Evolutionary conservation across 371 early-diverging fungal genomes (phyloP).

Genomic region (Encephalitozoon intestinalis): DNA sequence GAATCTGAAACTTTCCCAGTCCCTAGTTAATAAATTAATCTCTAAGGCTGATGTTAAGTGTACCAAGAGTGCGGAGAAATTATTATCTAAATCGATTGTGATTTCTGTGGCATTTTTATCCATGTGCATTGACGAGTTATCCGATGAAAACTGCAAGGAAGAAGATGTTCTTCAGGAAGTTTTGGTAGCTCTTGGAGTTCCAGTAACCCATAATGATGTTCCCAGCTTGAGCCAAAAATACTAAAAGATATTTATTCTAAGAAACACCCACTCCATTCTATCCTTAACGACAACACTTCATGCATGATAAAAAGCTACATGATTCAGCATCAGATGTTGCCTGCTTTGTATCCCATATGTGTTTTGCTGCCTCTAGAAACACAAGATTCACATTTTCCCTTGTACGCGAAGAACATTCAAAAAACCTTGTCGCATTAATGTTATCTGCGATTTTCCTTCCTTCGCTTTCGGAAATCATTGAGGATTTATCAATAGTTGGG

Average conservation of each 20-base stretch:
- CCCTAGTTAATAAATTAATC: background rate
- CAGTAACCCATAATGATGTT: too few relatives aligned
- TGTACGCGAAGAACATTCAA: conserved; percentile 60
- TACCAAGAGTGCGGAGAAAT: background rate
- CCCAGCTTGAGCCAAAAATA: background rate
- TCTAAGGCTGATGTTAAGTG: background rate
- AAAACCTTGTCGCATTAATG: conserved; percentile 56
- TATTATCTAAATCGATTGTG: background rate
- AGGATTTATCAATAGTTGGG: conserved; percentile 23
- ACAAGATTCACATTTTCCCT: conserved; percentile 58
- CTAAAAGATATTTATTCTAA: background rate
- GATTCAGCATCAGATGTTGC: background rate
- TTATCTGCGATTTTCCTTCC: conserved; percentile 53
- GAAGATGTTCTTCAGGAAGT: background rate
- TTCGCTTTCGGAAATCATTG: conserved; percentile 50
- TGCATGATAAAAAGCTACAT: conserved; percentile 11
- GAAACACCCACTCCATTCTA: background rate
- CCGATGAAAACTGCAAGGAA: background rate
- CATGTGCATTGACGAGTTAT: background rate
- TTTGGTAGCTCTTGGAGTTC: background rate
- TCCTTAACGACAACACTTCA: background rate
- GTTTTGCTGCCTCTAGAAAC: conserved; percentile 53
- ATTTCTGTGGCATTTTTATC: background rate
- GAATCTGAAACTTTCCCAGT: background rate
- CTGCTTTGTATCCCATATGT: conserved; percentile 40